phyloP scores from a whole-genome alignment of 1,284 basidiomycete species.

The Termitomyces sp. region DNA sequence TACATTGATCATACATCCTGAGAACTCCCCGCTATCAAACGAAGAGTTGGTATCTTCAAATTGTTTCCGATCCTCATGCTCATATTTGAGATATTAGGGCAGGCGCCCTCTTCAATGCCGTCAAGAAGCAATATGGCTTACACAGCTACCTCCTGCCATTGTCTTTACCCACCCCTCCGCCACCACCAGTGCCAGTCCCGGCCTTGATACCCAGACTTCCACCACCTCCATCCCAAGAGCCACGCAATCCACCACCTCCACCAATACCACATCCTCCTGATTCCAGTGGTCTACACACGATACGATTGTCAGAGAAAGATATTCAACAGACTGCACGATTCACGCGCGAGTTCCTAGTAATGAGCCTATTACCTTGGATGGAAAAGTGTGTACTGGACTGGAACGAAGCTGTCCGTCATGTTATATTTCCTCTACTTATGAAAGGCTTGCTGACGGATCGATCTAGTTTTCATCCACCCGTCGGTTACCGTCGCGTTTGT shows the following conservation, averaged over 20 bases:
- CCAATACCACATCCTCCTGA: constrained; percentile 12
- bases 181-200: constrained; percentile 62
- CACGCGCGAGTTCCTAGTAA: constrained; percentile 85
- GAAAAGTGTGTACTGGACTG: constrained; percentile 90
- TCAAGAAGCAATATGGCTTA: constrained; percentile 77
- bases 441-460: constrained; percentile 3
- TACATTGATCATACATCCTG: constrained; percentile 70
- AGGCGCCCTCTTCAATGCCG: constrained; percentile 70
- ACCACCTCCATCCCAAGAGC: constrained; percentile 32
- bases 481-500: constrained; percentile 74
- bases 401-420: constrained; percentile 74
- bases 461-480: constrained; percentile 75
- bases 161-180: constrained; percentile 52
- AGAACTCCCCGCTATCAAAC: constrained; percentile 60
- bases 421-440: constrained; percentile 1
- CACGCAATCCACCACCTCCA: constrained; percentile 14
- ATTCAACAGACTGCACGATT: constrained; percentile 79
- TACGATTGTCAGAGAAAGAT: constrained; percentile 69
- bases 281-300: constrained; percentile 32
- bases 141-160: constrained; percentile 67
- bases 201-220: constrained; percentile 63
- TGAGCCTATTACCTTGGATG: constrained; percentile 95
- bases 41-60: constrained; percentile 61
- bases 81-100: constrained; percentile 41
- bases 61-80: constrained; percentile 7